A percentile compares a stretch with the other conserved stretches of the same genome.
Evolutionary conservation across 2,329 filamentous ascomycete genomes (phyloP).

Genomic region (Periconia sp.): DNA sequence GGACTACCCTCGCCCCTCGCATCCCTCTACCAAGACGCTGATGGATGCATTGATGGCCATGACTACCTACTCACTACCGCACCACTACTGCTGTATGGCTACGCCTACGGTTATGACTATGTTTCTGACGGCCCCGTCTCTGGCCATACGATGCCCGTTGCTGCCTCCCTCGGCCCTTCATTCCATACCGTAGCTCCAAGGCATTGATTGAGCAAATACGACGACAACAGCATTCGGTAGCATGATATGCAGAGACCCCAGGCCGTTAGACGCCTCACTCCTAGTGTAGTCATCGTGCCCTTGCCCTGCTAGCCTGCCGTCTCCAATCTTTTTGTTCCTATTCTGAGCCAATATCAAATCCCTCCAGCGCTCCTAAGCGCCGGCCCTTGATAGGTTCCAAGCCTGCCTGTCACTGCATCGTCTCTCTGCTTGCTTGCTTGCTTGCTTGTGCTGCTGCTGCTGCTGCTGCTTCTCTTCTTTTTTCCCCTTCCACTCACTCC

Average conservation of each 20-base stretch:
- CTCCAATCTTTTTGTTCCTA: conserved; percentile 28
- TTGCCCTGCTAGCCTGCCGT: conserved; percentile 27
- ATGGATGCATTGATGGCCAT: conserved; percentile 24
- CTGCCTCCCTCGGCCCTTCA: too few relatives aligned
- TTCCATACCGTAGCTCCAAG: too few relatives aligned
- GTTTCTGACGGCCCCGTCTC: background rate
- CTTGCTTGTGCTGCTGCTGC: too few relatives aligned
- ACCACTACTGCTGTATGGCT: too few relatives aligned
- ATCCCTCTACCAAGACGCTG: too few relatives aligned
- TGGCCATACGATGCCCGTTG: too few relatives aligned
- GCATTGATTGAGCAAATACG: too few relatives aligned
- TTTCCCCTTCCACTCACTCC: conserved; percentile 15
- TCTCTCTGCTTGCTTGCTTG: too few relatives aligned
- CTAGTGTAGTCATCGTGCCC: too few relatives aligned
- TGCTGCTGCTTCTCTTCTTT: conserved; percentile 27
- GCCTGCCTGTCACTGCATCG: conserved; percentile 31
- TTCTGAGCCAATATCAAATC: conserved; percentile 40
- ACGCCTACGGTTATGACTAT: conserved; percentile 11
- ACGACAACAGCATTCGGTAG: background rate
- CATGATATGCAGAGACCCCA: conserved; percentile 9
- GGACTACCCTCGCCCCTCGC: conserved; percentile 20
- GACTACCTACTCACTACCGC: too few relatives aligned
- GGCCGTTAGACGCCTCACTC: conserved; percentile 38
- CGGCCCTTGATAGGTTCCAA: conserved; percentile 37
- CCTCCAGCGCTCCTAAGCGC: conserved; percentile 40